Percentiles rank a stretch among this genome's conserved stretches.
These are phyloP conservation scores for Hortaea sp. DNA, from an alignment of 2,329 filamentous ascomycete species.

Conservation along the genomic window DNA sequence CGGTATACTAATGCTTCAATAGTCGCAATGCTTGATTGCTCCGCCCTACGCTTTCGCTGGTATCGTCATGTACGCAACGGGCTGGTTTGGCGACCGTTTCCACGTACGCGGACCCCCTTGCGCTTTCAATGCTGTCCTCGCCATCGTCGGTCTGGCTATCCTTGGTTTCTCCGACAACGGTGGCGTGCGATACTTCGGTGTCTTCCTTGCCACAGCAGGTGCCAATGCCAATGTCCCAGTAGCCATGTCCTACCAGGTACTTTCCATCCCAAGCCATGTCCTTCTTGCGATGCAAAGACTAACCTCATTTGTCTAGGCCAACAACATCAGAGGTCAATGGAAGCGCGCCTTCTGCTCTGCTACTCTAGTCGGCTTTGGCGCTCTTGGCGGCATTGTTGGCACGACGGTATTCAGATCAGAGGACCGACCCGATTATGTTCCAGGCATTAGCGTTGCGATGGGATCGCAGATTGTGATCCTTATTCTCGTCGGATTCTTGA, in stretches of 20 bases:
- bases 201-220: constrained; percentile 64
- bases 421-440: constrained; percentile 26
- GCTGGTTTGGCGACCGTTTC: constrained; percentile 31
- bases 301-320: constrained; percentile 58
- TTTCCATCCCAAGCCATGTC: no score
- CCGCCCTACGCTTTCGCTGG: constrained; percentile 27
- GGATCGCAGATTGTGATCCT: constrained; percentile 22
- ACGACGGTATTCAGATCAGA: constrained; percentile 56
- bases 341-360: constrained; percentile 71
- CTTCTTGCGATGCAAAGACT: no score
- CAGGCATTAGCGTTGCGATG: constrained; percentile 18
- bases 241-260: constrained; percentile 57
- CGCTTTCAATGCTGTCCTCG: constrained; percentile 52
- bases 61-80: constrained; percentile 7
- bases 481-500: constrained; percentile 24
- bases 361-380: constrained; percentile 65
- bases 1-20: neutral
- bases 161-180: constrained; percentile 55
- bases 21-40: constrained; percentile 21
- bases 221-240: constrained; percentile 66
- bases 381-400: constrained; percentile 66
- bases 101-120: constrained; percentile 50
- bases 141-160: constrained; percentile 57
- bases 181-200: constrained; percentile 58
- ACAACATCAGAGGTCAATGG: constrained; percentile 81